Base-by-base conservation (phyloP, 139 green algal genomes). In the Chlamydomonas eustigma region DNA sequence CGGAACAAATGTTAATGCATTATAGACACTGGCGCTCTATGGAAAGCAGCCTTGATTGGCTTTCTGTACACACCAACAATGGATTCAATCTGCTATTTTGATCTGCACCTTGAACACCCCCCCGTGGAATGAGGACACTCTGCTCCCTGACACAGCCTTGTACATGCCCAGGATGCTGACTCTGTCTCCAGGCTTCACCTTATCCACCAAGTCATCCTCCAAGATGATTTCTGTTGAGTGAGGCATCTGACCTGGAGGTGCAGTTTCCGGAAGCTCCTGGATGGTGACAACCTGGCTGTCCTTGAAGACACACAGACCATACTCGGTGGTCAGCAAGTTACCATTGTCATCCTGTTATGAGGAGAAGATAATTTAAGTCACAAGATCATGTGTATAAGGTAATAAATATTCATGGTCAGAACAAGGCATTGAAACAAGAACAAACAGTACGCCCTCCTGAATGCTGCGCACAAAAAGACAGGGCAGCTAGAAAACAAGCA, bases 211-310 rank as follows among this genome's bases (percentile, higher is more conserved):
- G 70, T 86, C 81, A 5, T 82, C 78, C 66, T 84, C 82, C 1
- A 87, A 72, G 4, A 84, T n/a, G 0, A 87, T 39, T 36, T 82
- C 84, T 18, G 91, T 78, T 2, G 82, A 90, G 71, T 94, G 83
- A 1, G 96, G 95, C 77, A 99, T 86, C 90, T 98, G 94, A 2
- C 95, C 95, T 24, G 95, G 86, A 0, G 96, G 96, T 1, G 96
- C 87, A 1, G 92, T 97, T 85, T 99, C 96, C 8, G 96, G 96
- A 75, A 98, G 93, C 88, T 99, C 96, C 85, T 99, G 95, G 4
- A 98, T 83, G 28, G 86, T 88, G 8, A 97, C 35, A 39, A 69
- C 33, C 83, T 97, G 93, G 80, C 94, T 90, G 88, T 99, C 92
- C 30, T 85, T 81, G 86, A 96, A 99, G n/a, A 83, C 83, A 88